A percentile compares a stretch with the other conserved stretches of the same genome.
Conservation (phyloP, 1,139 yeast species). For the Arxiozyma telluris region DNA sequence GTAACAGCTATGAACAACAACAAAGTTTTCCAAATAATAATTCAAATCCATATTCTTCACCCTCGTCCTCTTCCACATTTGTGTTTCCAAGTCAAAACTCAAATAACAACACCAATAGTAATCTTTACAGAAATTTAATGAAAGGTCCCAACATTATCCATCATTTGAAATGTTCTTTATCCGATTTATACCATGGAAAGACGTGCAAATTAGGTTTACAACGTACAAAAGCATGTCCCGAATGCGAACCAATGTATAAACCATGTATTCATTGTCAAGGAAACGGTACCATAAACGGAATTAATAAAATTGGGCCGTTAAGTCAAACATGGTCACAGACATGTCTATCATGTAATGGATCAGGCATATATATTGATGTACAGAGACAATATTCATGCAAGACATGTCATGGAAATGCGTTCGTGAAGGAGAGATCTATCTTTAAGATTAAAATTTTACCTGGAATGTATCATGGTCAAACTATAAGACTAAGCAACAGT, state of each 20-base stretch:
- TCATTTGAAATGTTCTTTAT: constrained; percentile 37
- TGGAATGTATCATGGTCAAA: constrained; percentile 45
- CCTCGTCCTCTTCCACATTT: background rate
- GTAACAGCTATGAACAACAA: background rate
- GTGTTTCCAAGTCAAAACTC: background rate
- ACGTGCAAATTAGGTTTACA: constrained; percentile 39
- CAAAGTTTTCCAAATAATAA: background rate
- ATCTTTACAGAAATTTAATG: constrained; percentile 1
- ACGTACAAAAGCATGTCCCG: constrained; percentile 35
- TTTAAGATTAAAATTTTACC: constrained; percentile 44
- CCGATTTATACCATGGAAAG: constrained; percentile 43
- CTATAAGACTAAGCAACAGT: constrained; percentile 44
- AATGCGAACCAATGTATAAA: constrained; percentile 1
- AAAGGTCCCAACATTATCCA: constrained; percentile 43
- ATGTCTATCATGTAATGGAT: constrained; percentile 34
- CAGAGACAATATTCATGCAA: constrained; percentile 30
- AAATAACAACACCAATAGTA: background rate
- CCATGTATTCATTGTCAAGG: constrained; percentile 4
- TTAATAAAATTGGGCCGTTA: constrained; percentile 3
- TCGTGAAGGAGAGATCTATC: constrained; percentile 40
- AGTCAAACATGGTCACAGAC: constrained; percentile 4
- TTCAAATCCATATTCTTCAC: too few relatives aligned
- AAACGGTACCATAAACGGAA: background rate
- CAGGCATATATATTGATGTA: constrained; percentile 30
- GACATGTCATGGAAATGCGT: constrained; percentile 36